Conservation (phyloP, 2,329 filamentous ascomycete species). For the Orbilia quercus region DNA sequence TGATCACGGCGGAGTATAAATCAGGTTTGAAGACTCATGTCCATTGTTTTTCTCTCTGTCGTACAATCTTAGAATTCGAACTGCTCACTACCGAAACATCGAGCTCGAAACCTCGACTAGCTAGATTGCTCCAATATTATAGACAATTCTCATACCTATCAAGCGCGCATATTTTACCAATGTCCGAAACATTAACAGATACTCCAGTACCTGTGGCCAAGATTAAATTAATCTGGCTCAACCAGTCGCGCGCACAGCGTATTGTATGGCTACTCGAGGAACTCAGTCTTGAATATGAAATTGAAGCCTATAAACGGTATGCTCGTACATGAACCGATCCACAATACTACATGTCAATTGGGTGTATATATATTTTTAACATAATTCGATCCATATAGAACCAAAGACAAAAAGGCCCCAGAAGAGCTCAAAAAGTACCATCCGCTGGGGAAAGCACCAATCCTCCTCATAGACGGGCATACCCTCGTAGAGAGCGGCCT, state of each 20-base stretch:
- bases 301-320: conserved; percentile 80
- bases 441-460: conserved; percentile 86
- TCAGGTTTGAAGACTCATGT: not conserved
- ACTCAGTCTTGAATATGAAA: conserved; percentile 79
- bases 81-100: not conserved
- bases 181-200: conserved; percentile 20
- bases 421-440: conserved; percentile 80
- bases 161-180: no score
- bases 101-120: not conserved
- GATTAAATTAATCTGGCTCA: conserved; percentile 72
- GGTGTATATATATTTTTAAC: not conserved
- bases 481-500: conserved; percentile 84
- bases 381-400: conserved; percentile 50
- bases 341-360: no score
- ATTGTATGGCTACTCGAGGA: conserved; percentile 89
- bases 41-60: not conserved
- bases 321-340: not conserved
- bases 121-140: no score
- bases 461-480: conserved; percentile 73
- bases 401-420: conserved; percentile 75
- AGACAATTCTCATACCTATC: not conserved
- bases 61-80: not conserved
- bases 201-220: conserved; percentile 10
- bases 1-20: conserved; percentile 8
- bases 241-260: conserved; percentile 82